phyloP scores from a whole-genome alignment of 176 grass and related monocot genomes.

The Panicum miliaceum region DNA sequence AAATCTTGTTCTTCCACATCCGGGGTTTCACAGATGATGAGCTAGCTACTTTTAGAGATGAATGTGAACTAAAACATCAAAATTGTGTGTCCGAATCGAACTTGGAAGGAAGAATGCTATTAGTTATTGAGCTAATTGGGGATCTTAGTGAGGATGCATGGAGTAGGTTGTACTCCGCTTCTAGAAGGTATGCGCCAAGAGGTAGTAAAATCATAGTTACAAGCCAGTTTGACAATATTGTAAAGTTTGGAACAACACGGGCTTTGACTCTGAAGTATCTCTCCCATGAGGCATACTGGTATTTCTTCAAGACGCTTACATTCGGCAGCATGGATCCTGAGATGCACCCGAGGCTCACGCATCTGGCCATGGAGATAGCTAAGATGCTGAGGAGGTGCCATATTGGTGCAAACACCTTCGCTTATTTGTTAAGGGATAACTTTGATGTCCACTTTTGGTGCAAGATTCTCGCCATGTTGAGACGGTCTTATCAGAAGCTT shows the following conservation, averaged over 20 bases:
- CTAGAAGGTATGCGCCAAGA: background rate
- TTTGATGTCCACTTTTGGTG: background rate
- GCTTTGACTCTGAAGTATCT: background rate
- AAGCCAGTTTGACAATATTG: background rate
- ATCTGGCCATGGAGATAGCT: background rate
- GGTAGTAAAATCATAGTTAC: slow-evolving; percentile 2
- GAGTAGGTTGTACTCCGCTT: background rate
- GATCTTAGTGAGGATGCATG: background rate
- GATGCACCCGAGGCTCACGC: background rate
- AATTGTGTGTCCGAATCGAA: background rate
- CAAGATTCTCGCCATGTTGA: background rate
- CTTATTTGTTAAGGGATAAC: background rate
- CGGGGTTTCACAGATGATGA: background rate
- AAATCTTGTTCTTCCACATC: background rate
- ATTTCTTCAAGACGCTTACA: slow-evolving; percentile 15
- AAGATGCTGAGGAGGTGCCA: background rate
- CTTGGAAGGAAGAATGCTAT: background rate
- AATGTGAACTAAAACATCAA: background rate
- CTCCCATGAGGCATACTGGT: background rate
- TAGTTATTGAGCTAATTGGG: background rate
- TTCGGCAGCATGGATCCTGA: background rate
- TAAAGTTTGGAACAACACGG: background rate
- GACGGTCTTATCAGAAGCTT: background rate
- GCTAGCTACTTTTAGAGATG: background rate
- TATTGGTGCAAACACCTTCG: background rate